Conservation (phyloP, 805 yeast genomes). For the Hanseniaspora guilliermondii region DNA sequence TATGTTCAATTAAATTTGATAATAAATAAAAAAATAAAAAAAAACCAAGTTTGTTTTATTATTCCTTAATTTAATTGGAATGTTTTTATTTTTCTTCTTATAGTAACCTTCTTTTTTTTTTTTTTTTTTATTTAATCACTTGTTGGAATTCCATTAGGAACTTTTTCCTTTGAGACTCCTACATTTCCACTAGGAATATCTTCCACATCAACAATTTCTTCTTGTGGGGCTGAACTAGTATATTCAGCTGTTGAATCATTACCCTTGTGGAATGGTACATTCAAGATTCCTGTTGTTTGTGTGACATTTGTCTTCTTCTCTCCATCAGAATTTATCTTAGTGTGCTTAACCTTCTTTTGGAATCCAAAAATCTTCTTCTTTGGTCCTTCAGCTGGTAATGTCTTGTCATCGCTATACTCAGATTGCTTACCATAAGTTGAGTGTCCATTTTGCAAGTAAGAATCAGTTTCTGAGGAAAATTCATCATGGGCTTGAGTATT, state of each 20-base stretch:
- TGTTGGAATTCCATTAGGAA: background rate
- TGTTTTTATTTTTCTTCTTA: background rate
- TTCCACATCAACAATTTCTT: background rate
- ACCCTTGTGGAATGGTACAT: constrained; percentile 13
- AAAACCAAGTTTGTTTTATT: no score
- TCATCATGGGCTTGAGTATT: background rate
- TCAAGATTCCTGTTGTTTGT: constrained; percentile 5
- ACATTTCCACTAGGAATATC: background rate
- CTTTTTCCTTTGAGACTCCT: background rate
- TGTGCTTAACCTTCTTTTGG: background rate
- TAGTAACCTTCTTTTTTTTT: background rate
- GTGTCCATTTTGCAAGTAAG: background rate
- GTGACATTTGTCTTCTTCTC: background rate
- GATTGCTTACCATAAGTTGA: background rate
- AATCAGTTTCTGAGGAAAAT: background rate
- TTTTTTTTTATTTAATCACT: background rate
- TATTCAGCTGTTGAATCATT: background rate
- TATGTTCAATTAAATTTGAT: no score
- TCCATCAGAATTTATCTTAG: background rate
- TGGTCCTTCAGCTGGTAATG: background rate
- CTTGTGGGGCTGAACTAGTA: background rate
- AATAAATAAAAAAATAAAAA: no score
- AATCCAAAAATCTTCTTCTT: background rate
- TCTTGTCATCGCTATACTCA: background rate
- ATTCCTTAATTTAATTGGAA: no score